Percentiles rank a stretch among this genome's conserved stretches.
phyloP scores from a whole-genome alignment of 208 protist genomes.

The Leishmania braziliensis region DNA sequence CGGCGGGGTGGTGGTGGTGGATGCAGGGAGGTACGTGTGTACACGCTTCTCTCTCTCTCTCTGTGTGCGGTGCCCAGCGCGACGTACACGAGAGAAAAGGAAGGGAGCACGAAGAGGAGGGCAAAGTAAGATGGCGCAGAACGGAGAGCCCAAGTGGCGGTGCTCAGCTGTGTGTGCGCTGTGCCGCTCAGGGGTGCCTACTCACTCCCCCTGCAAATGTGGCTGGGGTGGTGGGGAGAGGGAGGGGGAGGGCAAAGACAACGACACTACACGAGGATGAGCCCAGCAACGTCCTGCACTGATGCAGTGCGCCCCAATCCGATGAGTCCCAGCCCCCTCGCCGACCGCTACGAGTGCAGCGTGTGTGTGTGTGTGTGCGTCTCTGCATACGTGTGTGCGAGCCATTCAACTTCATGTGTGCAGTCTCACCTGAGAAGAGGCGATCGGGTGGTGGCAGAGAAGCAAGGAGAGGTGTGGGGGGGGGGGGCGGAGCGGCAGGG shows the following conservation, averaged over 20 bases:
- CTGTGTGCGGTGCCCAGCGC: background rate
- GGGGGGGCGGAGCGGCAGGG: background rate
- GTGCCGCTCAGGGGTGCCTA: too few species aligned
- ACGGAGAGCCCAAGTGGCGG: background rate
- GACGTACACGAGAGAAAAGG: background rate
- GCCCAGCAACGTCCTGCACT: background rate
- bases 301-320: background rate
- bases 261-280: background rate
- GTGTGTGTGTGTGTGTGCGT: slow-evolving; percentile 6
- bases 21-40: background rate
- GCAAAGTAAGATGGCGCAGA: background rate
- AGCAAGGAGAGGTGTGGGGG: background rate
- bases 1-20: background rate
- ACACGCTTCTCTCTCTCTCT: too few species aligned
- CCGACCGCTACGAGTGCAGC: background rate
- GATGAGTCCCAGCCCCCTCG: background rate
- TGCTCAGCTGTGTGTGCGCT: background rate
- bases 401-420: background rate
- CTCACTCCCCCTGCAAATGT: too few species aligned
- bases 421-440: background rate
- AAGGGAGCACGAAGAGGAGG: background rate
- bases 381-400: background rate
- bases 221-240: too few species aligned
- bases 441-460: background rate
- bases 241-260: too few species aligned